A percentile compares a stretch with the other conserved stretches of the same genome.
Conservation (phyloP, 1,284 basidiomycete genomes). For the Irpex lacteus region DNA sequence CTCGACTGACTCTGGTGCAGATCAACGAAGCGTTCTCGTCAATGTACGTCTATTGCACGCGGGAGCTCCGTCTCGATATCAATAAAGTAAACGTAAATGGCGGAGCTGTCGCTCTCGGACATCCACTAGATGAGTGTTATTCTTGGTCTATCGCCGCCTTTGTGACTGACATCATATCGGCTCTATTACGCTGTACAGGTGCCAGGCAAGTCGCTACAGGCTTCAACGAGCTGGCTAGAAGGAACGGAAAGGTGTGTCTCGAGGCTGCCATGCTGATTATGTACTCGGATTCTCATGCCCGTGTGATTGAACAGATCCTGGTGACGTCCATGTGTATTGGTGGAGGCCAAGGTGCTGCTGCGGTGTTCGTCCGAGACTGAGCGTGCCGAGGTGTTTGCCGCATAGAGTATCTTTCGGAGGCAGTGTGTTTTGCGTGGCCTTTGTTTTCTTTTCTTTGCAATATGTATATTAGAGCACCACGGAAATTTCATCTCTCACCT, state of each 20-base stretch:
- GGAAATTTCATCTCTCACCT: background rate
- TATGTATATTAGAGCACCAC: background rate
- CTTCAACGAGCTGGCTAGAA: conserved; percentile 76
- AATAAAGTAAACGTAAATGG: conserved; percentile 87
- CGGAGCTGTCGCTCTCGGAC: conserved; percentile 86
- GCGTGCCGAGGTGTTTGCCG: background rate
- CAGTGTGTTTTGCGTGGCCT: background rate
- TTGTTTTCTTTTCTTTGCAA: background rate
- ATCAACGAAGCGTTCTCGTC: conserved; percentile 94
- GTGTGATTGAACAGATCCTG: conserved; percentile 46
- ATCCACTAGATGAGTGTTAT: conserved; percentile 73
- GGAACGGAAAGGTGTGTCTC: conserved; percentile 67
- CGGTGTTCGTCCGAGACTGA: conserved; percentile 31
- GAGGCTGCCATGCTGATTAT: background rate
- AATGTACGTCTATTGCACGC: conserved; percentile 81
- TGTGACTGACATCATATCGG: conserved; percentile 22
- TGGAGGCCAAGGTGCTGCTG: conserved; percentile 83
- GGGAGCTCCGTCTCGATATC: conserved; percentile 66
- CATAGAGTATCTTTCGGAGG: background rate
- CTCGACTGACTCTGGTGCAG: conserved; percentile 31
- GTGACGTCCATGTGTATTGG: conserved; percentile 88
- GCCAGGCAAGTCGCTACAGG: conserved; percentile 87
- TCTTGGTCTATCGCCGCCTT: conserved; percentile 9
- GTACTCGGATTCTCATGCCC: conserved; percentile 6
- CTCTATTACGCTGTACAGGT: conserved; percentile 74